Percentiles rank a stretch among this genome's conserved stretches.
Evolutionary conservation across 148 eudicot species (phyloP).

Genomic region (Hydrangea macrophylla): DNA sequence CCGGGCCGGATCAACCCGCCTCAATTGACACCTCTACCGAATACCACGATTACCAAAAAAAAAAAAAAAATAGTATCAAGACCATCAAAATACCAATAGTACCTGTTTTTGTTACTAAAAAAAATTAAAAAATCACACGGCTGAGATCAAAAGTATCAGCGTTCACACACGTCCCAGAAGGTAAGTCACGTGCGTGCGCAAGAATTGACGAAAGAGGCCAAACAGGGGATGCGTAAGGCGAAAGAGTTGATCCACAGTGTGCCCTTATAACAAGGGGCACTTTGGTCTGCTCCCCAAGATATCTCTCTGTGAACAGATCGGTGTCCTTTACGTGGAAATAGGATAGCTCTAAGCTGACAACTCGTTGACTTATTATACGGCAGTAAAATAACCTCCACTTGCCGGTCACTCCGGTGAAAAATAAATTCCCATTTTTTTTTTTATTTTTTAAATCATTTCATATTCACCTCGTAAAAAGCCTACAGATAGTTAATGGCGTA

Average conservation of each 20-base stretch:
- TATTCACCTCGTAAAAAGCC: constrained; percentile 3
- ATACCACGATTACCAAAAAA: no score
- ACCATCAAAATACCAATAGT: no score
- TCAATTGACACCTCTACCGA: no score
- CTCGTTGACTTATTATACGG: constrained; percentile 18
- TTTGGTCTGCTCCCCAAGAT: not conserved
- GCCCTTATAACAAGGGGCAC: not conserved
- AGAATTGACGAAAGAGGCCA: not conserved
- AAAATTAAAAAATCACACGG: no score
- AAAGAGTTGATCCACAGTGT: not conserved
- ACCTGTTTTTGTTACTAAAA: no score
- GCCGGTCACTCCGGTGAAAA: constrained; percentile 12
- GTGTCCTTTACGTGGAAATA: not conserved
- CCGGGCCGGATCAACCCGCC: no score
- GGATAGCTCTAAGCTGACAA: not conserved
- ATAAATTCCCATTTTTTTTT: not conserved
- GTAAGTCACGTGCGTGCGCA: constrained; percentile 4
- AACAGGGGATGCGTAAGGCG: constrained; percentile 2
- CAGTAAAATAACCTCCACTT: constrained; percentile 18
- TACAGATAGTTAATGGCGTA: no score
- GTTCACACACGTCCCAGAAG: not conserved
- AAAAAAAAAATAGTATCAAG: no score
- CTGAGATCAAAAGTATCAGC: not conserved
- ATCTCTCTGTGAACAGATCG: constrained; percentile 11
- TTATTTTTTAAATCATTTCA: not conserved